Base-by-base conservation (phyloP, 2,329 filamentous ascomycete genomes). In the Onygenales sp. region DNA sequence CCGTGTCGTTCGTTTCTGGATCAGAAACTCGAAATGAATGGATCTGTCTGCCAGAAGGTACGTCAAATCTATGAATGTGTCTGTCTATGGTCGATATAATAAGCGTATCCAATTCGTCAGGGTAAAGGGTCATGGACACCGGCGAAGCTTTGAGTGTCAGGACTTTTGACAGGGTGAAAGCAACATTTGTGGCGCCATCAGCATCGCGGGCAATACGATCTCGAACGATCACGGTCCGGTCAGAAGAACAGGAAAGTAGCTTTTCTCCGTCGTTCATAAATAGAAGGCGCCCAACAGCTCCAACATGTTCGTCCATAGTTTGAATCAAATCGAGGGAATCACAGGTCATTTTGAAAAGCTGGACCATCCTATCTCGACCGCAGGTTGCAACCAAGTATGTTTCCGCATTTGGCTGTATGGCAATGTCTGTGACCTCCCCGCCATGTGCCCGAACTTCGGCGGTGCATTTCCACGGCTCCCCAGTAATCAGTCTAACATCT, bases 291-390 rank as follows among this genome's bases (percentile, higher is more conserved):
- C 80, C 85, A 14, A 98, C 91, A 58, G 88, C 87, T 21, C 90
- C 89, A 33, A 90, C 84, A 69, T 97, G 95, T 61, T 98, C 92
- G 53, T 88, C 84, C 64, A 97, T 80, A 0, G 93, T 98, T 68
- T 98, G 93, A 50, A 95, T 81, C 54, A 96, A 80, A 54, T 87
- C 81, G 68, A 94, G 86, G 2, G 70, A 71, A 2, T 82, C 78
- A 10, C 70, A 74, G 1, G 72, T 71, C 27, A 77, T 76, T 56
- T 81, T 78, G 66, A 96, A 97, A n/a, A 98, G 74, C 67, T 98
- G 93, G 1, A 92, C 82, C n/a, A 87, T 95, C 50, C 93, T 85
- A 69, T 98, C 93, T 59, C 93, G 81, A 38, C 89, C 88, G 65
- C 86, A 91, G 9, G 85, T 90, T 14, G 88, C 92, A 60, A 97